Evolutionary conservation across 768 basidiomycete species (phyloP), one percentile per base, ranked within the genome.

Genomic region (Leccinum arenicola): DNA sequence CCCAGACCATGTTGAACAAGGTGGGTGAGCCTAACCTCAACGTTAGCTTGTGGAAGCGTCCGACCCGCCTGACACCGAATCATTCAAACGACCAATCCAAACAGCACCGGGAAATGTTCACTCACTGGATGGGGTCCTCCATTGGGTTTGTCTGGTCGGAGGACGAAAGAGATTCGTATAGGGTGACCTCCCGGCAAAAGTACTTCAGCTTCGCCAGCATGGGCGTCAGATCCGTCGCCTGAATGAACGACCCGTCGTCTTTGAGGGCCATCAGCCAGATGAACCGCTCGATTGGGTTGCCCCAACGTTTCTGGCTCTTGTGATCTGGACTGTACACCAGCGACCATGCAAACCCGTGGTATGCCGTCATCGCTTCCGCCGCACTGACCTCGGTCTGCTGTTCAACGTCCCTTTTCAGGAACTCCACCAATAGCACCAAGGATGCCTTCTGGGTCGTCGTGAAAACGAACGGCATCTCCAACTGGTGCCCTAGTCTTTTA

Each of bases 211-310:
- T 59, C 0, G 50, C 61, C 15, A 59, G 14, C 0, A 52, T 1
- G 0, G 50, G 61, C 0, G 50, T 61, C 2, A 61, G 29, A 21
- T 59, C 50, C 0, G 27, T 23, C 3, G 43, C 57, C 12, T 55
- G 10, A 6, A 61, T 59, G 45, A 61, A 61, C 1, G 25, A n/a
- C 9, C 61, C 45, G 2, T 61, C 45, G 0, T 31, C 12, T 0
- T 21, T 29, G 0, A 61, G 12, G 0, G 57, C 61, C 54, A 31
- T 52, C 14, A 61, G 27, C 61, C 57, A 61, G 8, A 61, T 23
- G n/a, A 47, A 55, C 0, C n/a, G 15, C 6, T 40, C 27, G 0
- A 61, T 38, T 0, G 50, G 43, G 25, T 52, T 52, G 1, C 4
- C 33, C 57, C 57, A 58, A 17, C 17, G 6, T 6, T 1, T 14